These are phyloP conservation scores for Fusarium lyarnte DNA, from an alignment of 2,329 filamentous ascomycete species.

Conservation along the genomic window DNA sequence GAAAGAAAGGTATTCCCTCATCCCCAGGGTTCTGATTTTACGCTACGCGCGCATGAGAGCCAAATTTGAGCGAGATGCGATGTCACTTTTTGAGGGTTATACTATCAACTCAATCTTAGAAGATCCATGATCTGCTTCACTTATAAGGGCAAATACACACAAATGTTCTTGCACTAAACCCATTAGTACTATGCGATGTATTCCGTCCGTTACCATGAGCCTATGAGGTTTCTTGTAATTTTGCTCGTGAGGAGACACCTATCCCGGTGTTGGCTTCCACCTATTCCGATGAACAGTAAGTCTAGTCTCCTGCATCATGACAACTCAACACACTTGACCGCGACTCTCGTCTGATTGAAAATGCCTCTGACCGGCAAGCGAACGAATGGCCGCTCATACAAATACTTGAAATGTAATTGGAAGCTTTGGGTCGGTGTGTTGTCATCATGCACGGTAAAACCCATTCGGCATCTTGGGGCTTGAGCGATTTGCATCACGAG, in stretches of 20 bases:
- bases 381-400: not conserved
- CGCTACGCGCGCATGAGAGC: not conserved
- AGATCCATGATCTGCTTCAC: not conserved
- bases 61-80: not conserved
- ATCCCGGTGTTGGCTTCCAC: not conserved
- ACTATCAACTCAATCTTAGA: not conserved
- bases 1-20: constrained; percentile 19
- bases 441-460: constrained; percentile 24
- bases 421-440: constrained; percentile 10
- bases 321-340: constrained; percentile 1
- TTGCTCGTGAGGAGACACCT: not conserved
- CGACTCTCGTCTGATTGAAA: not conserved
- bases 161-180: not conserved
- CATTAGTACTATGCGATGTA: not conserved
- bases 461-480: constrained; percentile 8
- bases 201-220: not conserved
- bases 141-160: not conserved
- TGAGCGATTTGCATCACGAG: constrained; percentile 17
- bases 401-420: not conserved
- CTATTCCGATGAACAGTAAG: not conserved
- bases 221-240: not conserved
- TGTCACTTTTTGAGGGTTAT: not conserved
- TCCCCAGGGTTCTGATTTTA: constrained; percentile 9
- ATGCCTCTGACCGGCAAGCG: not conserved
- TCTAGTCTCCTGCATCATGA: constrained; percentile 5